Base-by-base conservation (phyloP, 805 yeast genomes). In the Wilhelminamyces savonicus region DNA sequence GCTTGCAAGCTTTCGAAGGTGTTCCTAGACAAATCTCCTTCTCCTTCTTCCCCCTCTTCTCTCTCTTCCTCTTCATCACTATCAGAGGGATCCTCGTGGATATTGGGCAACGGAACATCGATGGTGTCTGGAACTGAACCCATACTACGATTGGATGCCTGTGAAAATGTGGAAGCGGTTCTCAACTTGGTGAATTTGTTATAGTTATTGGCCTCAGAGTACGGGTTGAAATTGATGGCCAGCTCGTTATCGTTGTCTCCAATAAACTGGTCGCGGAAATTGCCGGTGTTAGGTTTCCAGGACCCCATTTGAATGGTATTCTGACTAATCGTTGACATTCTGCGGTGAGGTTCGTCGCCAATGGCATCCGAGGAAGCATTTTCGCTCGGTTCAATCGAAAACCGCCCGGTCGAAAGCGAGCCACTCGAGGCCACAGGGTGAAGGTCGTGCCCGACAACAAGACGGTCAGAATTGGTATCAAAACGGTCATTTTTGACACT, bases 231-330 rank as follows among this genome's bases (percentile, higher is more conserved):
- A 29, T 54, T 54, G 22, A 55, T 44, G 7, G 43, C 32, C 1
- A 48, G 62, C 40, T 56, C 71, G 28, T 61, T 63, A 25, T 62
- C 69, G 25, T 58, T 58, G 30, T 60, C 69, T 37, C 52, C 56
- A 24, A 71, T 69, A 32, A 71, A 71, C 30, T 64, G 66, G 35
- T 69, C 75, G 30, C 77, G 54, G 44, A 49, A 70, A 23, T 55
- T 56, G 19, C 55, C 59, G 7, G 80, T 75, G 41, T 76, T 71
- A 2, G 82, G 82, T 44, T 65, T 68, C 82, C 83, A 76, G 16
- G 55, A 55, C 3, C 77, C 78, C 55, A 72, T 56, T 33, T 61
- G 68, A 24, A 72, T 50, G 2, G 62, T 63, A n/a, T 29, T 30
- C 7, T 28, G 34, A 15, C 40, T 35, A 17, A 17, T 8, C 6